A percentile compares a stretch with the other conserved stretches of the same genome.
These are phyloP conservation scores for Aspergillus thermomutatus DNA, from an alignment of 2,329 filamentous ascomycete species.

Conservation along the genomic window DNA sequence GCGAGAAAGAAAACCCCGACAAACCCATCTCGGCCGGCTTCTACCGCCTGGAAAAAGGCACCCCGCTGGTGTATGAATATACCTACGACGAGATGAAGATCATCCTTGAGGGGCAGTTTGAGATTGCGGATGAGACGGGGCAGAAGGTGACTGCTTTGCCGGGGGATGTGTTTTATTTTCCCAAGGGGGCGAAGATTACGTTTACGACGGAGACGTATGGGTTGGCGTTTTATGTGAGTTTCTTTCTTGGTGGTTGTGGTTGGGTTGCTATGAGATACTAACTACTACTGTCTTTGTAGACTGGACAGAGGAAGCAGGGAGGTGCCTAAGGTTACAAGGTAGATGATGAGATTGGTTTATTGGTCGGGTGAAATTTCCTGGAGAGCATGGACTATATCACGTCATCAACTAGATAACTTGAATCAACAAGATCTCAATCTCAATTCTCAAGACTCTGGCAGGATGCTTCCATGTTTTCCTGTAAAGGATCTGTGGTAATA, in stretches of 20 bases:
- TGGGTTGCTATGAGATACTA: not conserved
- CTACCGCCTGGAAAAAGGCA: slow-evolving; percentile 66
- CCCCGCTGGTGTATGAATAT: slow-evolving; percentile 65
- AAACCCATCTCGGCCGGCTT: slow-evolving; percentile 63
- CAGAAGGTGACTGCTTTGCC: slow-evolving; percentile 55
- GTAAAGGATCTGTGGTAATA: not conserved
- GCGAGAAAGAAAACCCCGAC: slow-evolving; percentile 53
- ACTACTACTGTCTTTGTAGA: not conserved
- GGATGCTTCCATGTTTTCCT: not conserved
- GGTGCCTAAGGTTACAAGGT: not conserved
- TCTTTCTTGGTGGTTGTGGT: not conserved
- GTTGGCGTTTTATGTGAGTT: slow-evolving; percentile 55
- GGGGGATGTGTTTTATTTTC: slow-evolving; percentile 68
- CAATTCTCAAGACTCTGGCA: not conserved
- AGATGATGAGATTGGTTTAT: no score
- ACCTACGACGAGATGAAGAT: slow-evolving; percentile 73
- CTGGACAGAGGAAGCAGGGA: not conserved
- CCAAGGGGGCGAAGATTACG: slow-evolving; percentile 63
- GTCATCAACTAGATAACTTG: not conserved
- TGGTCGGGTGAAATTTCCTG: not conserved
- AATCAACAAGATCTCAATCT: not conserved
- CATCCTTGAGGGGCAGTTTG: slow-evolving; percentile 64
- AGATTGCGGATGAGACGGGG: slow-evolving; percentile 62
- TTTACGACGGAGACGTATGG: slow-evolving; percentile 62
- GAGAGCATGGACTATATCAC: not conserved